phyloP scores from a whole-genome alignment of 2,329 filamentous ascomycete species.

The Dryadomyces quercus-mongolicae region DNA sequence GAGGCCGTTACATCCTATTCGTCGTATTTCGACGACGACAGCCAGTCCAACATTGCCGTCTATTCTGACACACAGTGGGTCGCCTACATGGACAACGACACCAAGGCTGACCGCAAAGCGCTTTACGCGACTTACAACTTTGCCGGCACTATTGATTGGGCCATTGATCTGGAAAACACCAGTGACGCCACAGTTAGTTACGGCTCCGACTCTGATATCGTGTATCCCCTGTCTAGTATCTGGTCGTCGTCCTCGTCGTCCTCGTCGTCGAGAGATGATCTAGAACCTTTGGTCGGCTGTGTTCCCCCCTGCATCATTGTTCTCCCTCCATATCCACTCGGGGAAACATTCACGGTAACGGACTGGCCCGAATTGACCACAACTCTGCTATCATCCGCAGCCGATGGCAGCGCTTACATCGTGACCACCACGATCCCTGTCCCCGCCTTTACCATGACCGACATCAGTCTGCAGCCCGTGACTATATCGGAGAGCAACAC shows the following conservation, averaged over 20 bases:
- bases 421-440: neutral
- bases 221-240: neutral
- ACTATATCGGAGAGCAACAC: neutral
- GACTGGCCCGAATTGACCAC: neutral
- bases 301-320: neutral
- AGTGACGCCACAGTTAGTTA: neutral
- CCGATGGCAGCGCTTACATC: neutral
- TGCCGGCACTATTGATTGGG: constrained; percentile 16
- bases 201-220: neutral
- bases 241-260: neutral
- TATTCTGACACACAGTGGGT: constrained; percentile 12
- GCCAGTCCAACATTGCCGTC: constrained; percentile 9
- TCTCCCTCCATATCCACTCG: neutral
- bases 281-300: neutral
- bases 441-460: neutral
- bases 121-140: constrained; percentile 9
- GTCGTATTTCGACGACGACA: constrained; percentile 5
- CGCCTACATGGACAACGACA: constrained; percentile 9
- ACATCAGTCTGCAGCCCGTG: neutral
- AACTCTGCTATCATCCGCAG: neutral
- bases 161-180: constrained; percentile 12
- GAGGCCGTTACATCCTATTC: neutral
- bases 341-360: neutral
- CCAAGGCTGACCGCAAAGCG: constrained; percentile 7
- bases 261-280: neutral